Percentiles rank a stretch among this genome's conserved stretches.
These are phyloP conservation scores for Melocanna baccifera DNA, from an alignment of 176 grass and related monocot genomes.

Conservation along the genomic window DNA sequence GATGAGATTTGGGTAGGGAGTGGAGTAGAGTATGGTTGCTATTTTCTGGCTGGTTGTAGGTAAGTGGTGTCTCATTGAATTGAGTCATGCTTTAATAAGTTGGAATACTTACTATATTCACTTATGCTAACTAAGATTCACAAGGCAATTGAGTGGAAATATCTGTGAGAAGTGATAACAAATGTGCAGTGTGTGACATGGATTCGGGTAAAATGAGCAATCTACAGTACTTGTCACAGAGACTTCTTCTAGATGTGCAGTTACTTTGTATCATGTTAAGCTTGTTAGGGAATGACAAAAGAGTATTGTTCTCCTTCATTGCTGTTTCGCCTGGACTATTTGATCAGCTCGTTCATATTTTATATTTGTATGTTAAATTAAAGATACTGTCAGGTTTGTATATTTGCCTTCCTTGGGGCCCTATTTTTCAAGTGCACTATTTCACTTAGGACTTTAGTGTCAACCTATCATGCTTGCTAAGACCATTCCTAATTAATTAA, in stretches of 20 bases:
- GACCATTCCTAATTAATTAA: conserved; percentile 19
- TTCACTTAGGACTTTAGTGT: background rate
- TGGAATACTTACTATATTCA: background rate
- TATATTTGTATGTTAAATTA: conserved; percentile 18
- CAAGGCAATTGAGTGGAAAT: background rate
- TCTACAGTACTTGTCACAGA: background rate
- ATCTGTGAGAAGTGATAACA: background rate
- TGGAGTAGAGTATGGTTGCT: background rate
- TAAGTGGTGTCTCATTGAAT: background rate
- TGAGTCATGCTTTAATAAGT: background rate
- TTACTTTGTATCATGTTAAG: background rate
- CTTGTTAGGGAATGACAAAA: background rate
- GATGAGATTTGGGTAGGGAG: background rate
- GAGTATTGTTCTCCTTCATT: background rate
- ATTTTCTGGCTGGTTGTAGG: background rate
- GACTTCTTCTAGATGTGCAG: background rate
- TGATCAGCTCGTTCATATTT: conserved; percentile 19
- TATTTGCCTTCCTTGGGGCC: background rate
- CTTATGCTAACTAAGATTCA: background rate
- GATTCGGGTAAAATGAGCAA: background rate
- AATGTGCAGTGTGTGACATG: background rate
- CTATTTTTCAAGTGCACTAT: background rate
- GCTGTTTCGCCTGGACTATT: background rate
- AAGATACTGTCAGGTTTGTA: background rate
- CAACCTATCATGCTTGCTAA: background rate